Evolutionary conservation across 2,329 filamentous ascomycete genomes (phyloP).

Genomic region (Xylogone sp.): DNA sequence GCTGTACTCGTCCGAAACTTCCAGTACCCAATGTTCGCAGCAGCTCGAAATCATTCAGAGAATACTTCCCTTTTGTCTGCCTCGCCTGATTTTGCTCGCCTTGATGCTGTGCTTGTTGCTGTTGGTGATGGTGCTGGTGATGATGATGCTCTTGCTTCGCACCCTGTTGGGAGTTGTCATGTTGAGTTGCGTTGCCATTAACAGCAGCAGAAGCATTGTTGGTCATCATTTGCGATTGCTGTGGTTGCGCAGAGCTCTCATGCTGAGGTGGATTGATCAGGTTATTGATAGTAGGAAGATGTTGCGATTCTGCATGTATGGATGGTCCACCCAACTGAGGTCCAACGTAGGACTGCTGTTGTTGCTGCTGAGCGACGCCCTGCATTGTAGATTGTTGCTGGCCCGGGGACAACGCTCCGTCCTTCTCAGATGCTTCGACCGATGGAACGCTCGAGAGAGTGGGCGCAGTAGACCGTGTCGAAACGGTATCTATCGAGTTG

Average conservation of each 20-base stretch:
- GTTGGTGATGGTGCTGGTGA: too few species aligned
- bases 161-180: conserved; percentile 5
- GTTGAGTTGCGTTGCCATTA: conserved; percentile 26
- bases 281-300: conserved; percentile 78
- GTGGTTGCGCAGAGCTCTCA: conserved; percentile 36
- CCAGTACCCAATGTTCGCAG: conserved; percentile 91
- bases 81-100: conserved; percentile 35
- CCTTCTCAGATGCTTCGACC: conserved; percentile 20
- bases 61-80: conserved; percentile 96
- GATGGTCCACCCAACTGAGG: conserved; percentile 23
- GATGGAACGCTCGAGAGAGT: conserved; percentile 20
- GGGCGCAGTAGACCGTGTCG: conserved; percentile 30
- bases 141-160: conserved; percentile 12
- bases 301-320: conserved; percentile 42
- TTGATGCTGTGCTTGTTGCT: too few species aligned
- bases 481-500: conserved; percentile 33
- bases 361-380: conserved; percentile 24
- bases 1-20: conserved; percentile 92
- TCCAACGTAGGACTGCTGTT: conserved; percentile 25
- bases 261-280: conserved; percentile 67
- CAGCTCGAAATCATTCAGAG: conserved; percentile 83
- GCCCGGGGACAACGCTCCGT: conserved; percentile 23
- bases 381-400: conserved; percentile 28
- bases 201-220: conserved; percentile 3
- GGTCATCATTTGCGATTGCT: conserved; percentile 22